phyloP scores from a whole-genome alignment of 208 protist species.

The Blechomonas ayalai region DNA sequence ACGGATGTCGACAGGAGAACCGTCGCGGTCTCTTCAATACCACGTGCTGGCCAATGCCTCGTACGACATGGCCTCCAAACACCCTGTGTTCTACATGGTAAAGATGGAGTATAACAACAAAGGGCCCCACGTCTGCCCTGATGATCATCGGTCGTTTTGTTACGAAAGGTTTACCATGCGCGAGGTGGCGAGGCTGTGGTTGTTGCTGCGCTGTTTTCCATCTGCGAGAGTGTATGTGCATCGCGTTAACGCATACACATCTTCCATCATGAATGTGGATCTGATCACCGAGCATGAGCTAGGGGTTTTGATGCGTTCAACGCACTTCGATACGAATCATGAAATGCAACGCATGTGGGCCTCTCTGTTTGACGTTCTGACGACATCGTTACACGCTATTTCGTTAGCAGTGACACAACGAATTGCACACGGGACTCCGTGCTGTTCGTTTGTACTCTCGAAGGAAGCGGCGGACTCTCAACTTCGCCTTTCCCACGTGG shows the following conservation, averaged over 20 bases:
- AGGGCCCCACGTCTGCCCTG: slow-evolving; percentile 12
- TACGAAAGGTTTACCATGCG: slow-evolving; percentile 45
- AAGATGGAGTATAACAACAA: slow-evolving; percentile 73
- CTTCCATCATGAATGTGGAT: slow-evolving; percentile 23
- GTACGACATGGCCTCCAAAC: slow-evolving; percentile 5
- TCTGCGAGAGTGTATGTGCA: slow-evolving; percentile 35
- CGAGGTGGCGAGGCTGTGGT: slow-evolving; percentile 40
- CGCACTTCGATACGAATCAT: slow-evolving; percentile 3
- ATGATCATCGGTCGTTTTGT: slow-evolving; percentile 12
- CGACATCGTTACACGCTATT: background rate
- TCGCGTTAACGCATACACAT: slow-evolving; percentile 43
- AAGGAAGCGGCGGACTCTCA: slow-evolving; percentile 7
- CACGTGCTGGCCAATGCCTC: slow-evolving; percentile 8
- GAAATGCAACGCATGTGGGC: slow-evolving; percentile 17
- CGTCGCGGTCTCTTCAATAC: slow-evolving; percentile 4
- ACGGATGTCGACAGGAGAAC: background rate
- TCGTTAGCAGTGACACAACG: background rate
- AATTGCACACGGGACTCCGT: no score
- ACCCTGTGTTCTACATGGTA: slow-evolving; percentile 42
- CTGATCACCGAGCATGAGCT: slow-evolving; percentile 9
- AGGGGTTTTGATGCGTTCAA: background rate
- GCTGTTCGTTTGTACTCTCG: slow-evolving; percentile 11
- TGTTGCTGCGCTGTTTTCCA: slow-evolving; percentile 53
- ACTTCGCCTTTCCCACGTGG: slow-evolving; percentile 9
- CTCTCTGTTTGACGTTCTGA: slow-evolving; percentile 16